A percentile compares a stretch with the other conserved stretches of the same genome.
Conservation (phyloP, 164 flowering plant genomes). For the Nymphaea colorata region DNA sequence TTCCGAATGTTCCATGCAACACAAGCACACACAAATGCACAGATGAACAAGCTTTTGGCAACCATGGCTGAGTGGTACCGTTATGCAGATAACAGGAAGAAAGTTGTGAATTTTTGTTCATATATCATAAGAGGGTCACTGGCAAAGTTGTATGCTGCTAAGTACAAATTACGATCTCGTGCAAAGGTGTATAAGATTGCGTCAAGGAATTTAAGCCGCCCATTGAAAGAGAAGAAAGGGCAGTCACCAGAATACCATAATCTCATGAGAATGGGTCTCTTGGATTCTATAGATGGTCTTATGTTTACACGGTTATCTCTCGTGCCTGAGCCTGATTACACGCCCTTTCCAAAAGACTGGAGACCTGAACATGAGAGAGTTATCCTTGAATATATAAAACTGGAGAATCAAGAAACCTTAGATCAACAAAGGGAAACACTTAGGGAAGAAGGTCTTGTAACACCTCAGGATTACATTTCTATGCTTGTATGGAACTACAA, state of each 20-base stretch:
- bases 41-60: constrained; percentile 83
- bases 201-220: constrained; percentile 68
- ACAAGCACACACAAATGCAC: constrained; percentile 93
- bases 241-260: constrained; percentile 88
- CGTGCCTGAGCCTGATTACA: constrained; percentile 87
- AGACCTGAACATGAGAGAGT: constrained; percentile 87
- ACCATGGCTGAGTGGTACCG: constrained; percentile 93
- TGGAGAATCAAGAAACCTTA: constrained; percentile 55
- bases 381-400: constrained; percentile 61
- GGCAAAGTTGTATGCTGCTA: constrained; percentile 98
- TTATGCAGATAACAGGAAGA: constrained; percentile 88
- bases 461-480: constrained; percentile 89
- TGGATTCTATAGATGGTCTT: constrained; percentile 89
- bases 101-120: constrained; percentile 84
- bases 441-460: constrained; percentile 62
- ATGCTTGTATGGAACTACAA: constrained; percentile 99
- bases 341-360: constrained; percentile 76
- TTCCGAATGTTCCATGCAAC: constrained; percentile 98
- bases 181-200: constrained; percentile 95
- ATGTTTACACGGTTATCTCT: constrained; percentile 79
- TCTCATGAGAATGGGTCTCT: constrained; percentile 87
- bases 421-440: constrained; percentile 54
- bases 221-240: constrained; percentile 89
- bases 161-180: constrained; percentile 90
- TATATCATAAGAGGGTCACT: constrained; percentile 91